phyloP scores from a whole-genome alignment of 2,329 filamentous ascomycete genomes.

The Alternaria ethzedia region DNA sequence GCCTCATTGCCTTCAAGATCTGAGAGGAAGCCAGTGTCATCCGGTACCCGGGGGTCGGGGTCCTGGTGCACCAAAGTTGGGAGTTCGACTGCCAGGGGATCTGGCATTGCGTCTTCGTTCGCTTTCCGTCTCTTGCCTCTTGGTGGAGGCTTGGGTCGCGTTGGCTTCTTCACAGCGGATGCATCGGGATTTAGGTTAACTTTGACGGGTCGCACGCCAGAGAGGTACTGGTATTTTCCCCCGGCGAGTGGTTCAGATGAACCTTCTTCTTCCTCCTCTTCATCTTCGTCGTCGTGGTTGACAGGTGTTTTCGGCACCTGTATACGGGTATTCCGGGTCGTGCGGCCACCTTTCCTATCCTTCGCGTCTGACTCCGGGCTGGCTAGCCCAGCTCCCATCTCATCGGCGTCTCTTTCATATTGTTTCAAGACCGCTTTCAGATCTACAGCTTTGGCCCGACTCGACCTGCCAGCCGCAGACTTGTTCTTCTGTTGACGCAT shows the following conservation, averaged over 20 bases:
- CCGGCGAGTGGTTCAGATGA: constrained; percentile 5
- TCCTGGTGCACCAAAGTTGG: background rate
- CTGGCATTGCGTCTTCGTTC: background rate
- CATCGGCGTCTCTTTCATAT: constrained; percentile 1
- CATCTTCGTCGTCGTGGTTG: background rate
- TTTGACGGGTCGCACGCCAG: constrained; percentile 3
- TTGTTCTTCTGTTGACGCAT: constrained; percentile 1
- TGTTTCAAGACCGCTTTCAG: background rate
- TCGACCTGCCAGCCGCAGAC: background rate
- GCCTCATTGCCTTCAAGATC: constrained; percentile 1
- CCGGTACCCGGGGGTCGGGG: constrained; percentile 1
- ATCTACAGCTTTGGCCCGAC: constrained; percentile 1
- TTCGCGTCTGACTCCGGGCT: background rate
- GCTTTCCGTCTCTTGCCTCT: constrained; percentile 7
- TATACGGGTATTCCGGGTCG: background rate
- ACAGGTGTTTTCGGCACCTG: constrained; percentile 4
- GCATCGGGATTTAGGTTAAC: constrained; percentile 5
- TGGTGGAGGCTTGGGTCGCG: background rate
- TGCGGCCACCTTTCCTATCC: background rate
- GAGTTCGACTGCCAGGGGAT: background rate
- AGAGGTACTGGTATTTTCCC: constrained; percentile 10
- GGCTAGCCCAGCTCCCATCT: background rate
- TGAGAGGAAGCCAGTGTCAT: constrained; percentile 10
- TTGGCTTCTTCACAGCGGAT: background rate
- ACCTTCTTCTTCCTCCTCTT: constrained; percentile 7